Conservation (phyloP, 2,329 filamentous ascomycete genomes). For the Fusarium multiceps region DNA sequence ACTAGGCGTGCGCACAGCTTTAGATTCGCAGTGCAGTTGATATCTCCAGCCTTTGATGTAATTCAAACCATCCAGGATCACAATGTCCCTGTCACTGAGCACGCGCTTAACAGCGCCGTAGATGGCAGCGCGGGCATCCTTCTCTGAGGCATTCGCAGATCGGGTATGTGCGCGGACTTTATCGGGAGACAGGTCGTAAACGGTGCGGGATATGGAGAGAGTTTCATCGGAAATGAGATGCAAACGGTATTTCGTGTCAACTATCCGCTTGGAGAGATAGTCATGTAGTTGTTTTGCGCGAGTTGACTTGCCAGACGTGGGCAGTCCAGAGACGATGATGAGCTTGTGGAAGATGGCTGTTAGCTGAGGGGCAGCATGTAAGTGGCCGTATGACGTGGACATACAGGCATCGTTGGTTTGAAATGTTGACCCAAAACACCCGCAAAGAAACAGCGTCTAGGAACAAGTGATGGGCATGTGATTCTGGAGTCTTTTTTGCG, state of each 20-base stretch:
- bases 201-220: constrained; percentile 74
- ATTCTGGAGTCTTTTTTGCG: not conserved
- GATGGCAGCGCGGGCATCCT: constrained; percentile 80
- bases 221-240: constrained; percentile 80
- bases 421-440: not conserved
- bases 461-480: not conserved
- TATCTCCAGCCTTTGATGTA: constrained; percentile 94
- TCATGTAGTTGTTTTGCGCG: constrained; percentile 73
- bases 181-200: constrained; percentile 72
- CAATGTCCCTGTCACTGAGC: constrained; percentile 77
- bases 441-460: not conserved
- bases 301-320: constrained; percentile 75
- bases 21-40: constrained; percentile 86
- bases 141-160: constrained; percentile 80
- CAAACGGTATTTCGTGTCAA: constrained; percentile 67
- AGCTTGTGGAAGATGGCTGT: constrained; percentile 57
- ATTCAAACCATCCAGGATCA: constrained; percentile 83
- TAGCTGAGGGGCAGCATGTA: constrained; percentile 20
- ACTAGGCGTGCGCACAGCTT: constrained; percentile 79
- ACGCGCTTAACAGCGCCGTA: constrained; percentile 83
- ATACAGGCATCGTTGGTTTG: constrained; percentile 42
- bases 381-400: not conserved
- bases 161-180: constrained; percentile 68
- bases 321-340: constrained; percentile 74
- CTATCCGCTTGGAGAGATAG: constrained; percentile 70